Percentiles rank a stretch among this genome's conserved stretches.
Conservation (phyloP, 805 yeast genomes). For the Wickerhamomyces tratensis region DNA sequence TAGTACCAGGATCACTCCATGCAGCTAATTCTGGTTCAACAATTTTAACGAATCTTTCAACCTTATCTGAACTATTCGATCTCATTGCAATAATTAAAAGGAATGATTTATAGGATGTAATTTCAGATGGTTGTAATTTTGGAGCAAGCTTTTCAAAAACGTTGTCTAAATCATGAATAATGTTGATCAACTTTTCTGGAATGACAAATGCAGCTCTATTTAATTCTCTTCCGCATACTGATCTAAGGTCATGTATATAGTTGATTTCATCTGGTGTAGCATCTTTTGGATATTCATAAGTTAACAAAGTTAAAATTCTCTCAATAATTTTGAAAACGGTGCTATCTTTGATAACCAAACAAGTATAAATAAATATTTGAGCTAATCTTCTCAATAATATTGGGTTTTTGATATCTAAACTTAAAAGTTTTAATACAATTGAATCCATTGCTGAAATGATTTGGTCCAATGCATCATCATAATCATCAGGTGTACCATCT, state of each 20-base stretch:
- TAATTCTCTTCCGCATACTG: constrained; percentile 90
- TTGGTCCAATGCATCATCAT: constrained; percentile 40
- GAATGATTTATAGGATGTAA: constrained; percentile 89
- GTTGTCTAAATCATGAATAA: constrained; percentile 71
- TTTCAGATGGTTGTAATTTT: constrained; percentile 81
- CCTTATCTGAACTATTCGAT: constrained; percentile 62
- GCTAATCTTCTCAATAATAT: constrained; percentile 73
- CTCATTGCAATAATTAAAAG: constrained; percentile 86
- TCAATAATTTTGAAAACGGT: constrained; percentile 82
- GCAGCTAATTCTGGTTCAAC: constrained; percentile 91
- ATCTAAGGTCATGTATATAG: constrained; percentile 74
- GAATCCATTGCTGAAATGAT: constrained; percentile 50
- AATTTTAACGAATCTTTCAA: constrained; percentile 69
- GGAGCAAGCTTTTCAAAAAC: constrained; percentile 68
- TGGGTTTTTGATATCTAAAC: constrained; percentile 72
- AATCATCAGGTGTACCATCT: constrained; percentile 29
- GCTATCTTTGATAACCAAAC: constrained; percentile 63
- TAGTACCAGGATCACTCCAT: constrained; percentile 89
- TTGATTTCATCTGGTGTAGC: constrained; percentile 70
- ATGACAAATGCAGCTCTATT: constrained; percentile 89
- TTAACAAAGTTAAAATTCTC: constrained; percentile 73
- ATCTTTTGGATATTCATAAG: constrained; percentile 65
- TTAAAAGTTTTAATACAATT: constrained; percentile 65
- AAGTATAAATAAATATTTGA: constrained; percentile 90
- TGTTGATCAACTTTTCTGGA: constrained; percentile 82